phyloP scores from a whole-genome alignment of 108 stramenopile genomes.

The Schizochytrium sp. region DNA sequence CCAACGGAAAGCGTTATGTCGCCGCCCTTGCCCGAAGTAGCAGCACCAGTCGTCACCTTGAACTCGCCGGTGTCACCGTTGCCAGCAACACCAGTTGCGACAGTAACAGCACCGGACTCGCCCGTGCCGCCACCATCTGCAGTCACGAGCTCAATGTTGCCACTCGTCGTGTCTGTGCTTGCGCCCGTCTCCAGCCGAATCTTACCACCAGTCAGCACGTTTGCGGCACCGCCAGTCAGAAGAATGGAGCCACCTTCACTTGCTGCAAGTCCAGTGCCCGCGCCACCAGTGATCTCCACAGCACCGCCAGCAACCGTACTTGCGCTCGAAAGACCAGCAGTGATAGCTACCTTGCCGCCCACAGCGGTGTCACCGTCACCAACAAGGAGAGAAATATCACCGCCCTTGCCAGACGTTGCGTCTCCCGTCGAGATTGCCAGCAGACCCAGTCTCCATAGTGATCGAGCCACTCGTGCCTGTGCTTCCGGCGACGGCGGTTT shows the following conservation, averaged over 20 bases:
- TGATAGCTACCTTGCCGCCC: background rate
- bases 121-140: background rate
- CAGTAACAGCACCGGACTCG: background rate
- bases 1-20: conserved; percentile 32
- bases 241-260: background rate
- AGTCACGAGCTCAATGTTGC: background rate
- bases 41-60: conserved; percentile 27
- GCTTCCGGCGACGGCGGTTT: conserved; percentile 24
- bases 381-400: background rate
- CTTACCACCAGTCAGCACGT: background rate
- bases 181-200: background rate
- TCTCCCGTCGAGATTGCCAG: background rate
- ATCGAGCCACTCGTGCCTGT: background rate
- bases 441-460: background rate
- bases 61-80: conserved; percentile 16
- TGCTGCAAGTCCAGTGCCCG: background rate
- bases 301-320: background rate
- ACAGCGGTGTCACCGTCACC: background rate
- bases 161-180: background rate
- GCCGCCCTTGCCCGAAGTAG: conserved; percentile 29
- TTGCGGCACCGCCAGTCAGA: background rate
- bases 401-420: background rate
- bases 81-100: background rate
- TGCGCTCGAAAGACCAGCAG: background rate
- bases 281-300: background rate